Evolutionary conservation across 2,329 filamentous ascomycete species (phyloP).

Genomic region (Zymoseptoria ardabiliae): DNA sequence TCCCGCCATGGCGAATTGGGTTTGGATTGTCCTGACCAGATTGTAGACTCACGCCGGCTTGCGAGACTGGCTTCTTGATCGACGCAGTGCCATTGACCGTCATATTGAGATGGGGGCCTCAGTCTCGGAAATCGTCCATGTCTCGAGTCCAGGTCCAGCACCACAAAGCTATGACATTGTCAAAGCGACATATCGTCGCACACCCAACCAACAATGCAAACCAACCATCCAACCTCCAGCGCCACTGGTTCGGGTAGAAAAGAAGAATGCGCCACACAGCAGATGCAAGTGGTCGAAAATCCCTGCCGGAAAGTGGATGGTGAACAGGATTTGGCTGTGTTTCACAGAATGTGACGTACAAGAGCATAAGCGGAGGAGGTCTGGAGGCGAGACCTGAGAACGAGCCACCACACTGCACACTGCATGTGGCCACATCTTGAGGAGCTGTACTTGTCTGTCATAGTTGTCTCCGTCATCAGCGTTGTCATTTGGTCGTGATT

Average conservation of each 20-base stretch:
- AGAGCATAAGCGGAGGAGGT: background rate
- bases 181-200: background rate
- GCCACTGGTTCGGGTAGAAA: background rate
- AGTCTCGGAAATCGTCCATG: background rate
- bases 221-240: background rate
- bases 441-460: background rate
- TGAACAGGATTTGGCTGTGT: background rate
- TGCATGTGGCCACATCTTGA: background rate
- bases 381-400: background rate
- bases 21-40: constrained; percentile 33
- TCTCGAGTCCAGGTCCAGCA: background rate
- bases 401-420: background rate
- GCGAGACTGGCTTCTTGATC: constrained; percentile 9
- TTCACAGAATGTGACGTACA: background rate
- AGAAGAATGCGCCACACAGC: background rate
- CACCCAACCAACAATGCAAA: background rate
- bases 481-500: background rate
- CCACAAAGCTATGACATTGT: background rate
- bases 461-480: background rate
- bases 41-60: constrained; percentile 38
- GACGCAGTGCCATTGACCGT: constrained; percentile 3
- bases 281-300: background rate
- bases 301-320: background rate
- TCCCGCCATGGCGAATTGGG: constrained; percentile 37
- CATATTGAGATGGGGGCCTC: background rate